Evolutionary conservation across 768 basidiomycete genomes (phyloP).

Genomic region (Boletus patriciae): DNA sequence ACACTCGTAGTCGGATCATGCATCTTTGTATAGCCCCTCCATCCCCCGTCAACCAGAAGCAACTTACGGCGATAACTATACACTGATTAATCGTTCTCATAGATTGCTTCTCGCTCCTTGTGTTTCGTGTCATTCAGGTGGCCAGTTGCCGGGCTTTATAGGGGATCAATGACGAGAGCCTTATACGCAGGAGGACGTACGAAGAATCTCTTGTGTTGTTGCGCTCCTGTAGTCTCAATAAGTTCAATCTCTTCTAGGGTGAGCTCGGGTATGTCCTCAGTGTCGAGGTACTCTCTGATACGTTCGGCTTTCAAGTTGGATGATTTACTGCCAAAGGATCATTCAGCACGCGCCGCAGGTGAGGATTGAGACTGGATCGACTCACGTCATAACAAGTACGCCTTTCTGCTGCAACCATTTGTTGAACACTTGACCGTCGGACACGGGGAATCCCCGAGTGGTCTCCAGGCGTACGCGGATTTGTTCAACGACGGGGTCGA

Average conservation of each 20-base stretch:
- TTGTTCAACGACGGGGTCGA: conserved; percentile 38
- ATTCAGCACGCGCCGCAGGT: neutral
- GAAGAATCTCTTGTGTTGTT: conserved; percentile 25
- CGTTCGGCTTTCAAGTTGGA: conserved; percentile 28
- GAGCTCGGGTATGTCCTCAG: conserved; percentile 29
- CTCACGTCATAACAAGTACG: conserved; percentile 35
- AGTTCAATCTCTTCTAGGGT: conserved; percentile 25
- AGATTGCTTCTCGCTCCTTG: neutral
- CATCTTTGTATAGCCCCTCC: too few relatives aligned
- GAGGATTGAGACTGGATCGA: neutral
- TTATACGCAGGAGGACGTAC: conserved; percentile 15
- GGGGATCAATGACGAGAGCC: neutral
- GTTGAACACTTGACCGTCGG: conserved; percentile 29
- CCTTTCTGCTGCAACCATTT: conserved; percentile 35
- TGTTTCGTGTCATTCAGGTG: conserved; percentile 10
- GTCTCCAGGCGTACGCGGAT: conserved; percentile 33
- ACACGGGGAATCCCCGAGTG: conserved; percentile 27
- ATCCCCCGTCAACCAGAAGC: too few relatives aligned
- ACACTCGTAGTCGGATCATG: too few relatives aligned
- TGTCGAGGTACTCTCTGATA: conserved; percentile 36
- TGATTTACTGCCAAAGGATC: conserved; percentile 28
- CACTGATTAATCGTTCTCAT: too few relatives aligned
- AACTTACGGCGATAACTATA: too few relatives aligned
- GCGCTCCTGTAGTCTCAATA: conserved; percentile 28
- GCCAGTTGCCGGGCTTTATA: conserved; percentile 20